phyloP scores from a whole-genome alignment of 2,329 filamentous ascomycete genomes.

The Penicillium sp. region DNA sequence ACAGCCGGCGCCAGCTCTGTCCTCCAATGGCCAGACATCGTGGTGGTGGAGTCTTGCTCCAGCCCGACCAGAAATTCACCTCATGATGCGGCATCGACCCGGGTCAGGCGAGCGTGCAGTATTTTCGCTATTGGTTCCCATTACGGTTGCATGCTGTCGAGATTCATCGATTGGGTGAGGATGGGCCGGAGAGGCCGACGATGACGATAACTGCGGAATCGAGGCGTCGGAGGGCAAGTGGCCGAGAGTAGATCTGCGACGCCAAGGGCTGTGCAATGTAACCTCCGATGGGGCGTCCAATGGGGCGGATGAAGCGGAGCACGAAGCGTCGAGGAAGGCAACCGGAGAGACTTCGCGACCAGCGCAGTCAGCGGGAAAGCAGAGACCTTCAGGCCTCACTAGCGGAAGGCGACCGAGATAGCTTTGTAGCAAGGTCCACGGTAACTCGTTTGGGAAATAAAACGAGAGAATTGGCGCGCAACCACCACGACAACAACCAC shows the following conservation, averaged over 20 bases:
- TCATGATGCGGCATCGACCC: neutral
- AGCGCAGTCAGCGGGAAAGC: too few species aligned
- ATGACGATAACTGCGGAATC: slow-evolving; percentile 9
- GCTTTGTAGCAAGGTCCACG: too few species aligned
- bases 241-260: slow-evolving; percentile 4
- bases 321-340: too few species aligned
- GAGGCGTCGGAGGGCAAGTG: too few species aligned
- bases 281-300: too few species aligned
- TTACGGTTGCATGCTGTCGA: slow-evolving; percentile 3
- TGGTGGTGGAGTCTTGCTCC: slow-evolving; percentile 1
- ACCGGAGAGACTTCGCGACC: too few species aligned
- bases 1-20: too few species aligned
- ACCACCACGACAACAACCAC: too few species aligned
- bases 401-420: too few species aligned
- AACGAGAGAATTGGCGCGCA: too few species aligned
- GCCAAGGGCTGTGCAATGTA: slow-evolving; percentile 10
- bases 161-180: slow-evolving; percentile 4
- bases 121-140: slow-evolving; percentile 16
- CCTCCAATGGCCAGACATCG: neutral
- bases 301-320: slow-evolving; percentile 3
- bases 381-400: too few species aligned
- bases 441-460: too few species aligned
- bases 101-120: neutral
- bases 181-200: slow-evolving; percentile 12
- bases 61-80: neutral